Evolutionary conservation across 2,329 filamentous ascomycete genomes (phyloP), one percentile per base, ranked within the genome.

Genomic region (Exophiala spinifera): DNA sequence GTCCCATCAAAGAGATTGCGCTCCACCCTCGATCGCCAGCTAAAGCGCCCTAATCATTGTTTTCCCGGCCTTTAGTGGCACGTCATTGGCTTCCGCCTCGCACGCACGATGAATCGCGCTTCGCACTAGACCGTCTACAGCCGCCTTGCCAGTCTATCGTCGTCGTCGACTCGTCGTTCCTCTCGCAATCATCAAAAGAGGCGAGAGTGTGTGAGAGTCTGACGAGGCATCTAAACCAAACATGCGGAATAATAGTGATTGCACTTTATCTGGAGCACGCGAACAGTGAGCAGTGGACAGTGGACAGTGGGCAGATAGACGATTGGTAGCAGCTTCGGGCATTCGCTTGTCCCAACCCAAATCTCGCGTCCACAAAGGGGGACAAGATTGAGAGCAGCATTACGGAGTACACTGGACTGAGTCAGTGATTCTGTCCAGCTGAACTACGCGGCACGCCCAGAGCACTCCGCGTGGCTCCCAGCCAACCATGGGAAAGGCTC

Each of bases 11-110:
- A 49, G 52, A 55, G 50, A 58, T 55, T 55, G 49, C 48, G 40
- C 56, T 44, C 56, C 56, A 58, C 52, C 20, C 31, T 55, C 46
- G 51, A 58, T 58, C 52, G 40, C 20, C 56, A 28, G 43, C 56
- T 55, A 58, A 53, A 47, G 13, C 33, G 33, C 11, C 11, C 33
- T 36, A 36, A 21, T 11, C 44, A 53, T 43, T 52, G 43, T 46
- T 42, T 25, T 45, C 15, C 33, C 31, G 39, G 44, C 28, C 47
- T 49, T 51, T 31, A 28, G n/a, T 14, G 28, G 42, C 15, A 33
- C 46, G 51, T 37, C 44, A 57, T 57, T 57, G 51, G 55, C 23
- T 36, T 31, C 28, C 23, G 23, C 42, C 43, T 39, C 31, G 19
- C 28, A 57, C 39, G 49, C 23, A 53, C 17, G 21, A 42, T 42